A percentile compares a stretch with the other conserved stretches of the same genome.
These are phyloP conservation scores for Cladosporium sp. DNA, from an alignment of 2,329 filamentous ascomycete species.

Conservation along the genomic window DNA sequence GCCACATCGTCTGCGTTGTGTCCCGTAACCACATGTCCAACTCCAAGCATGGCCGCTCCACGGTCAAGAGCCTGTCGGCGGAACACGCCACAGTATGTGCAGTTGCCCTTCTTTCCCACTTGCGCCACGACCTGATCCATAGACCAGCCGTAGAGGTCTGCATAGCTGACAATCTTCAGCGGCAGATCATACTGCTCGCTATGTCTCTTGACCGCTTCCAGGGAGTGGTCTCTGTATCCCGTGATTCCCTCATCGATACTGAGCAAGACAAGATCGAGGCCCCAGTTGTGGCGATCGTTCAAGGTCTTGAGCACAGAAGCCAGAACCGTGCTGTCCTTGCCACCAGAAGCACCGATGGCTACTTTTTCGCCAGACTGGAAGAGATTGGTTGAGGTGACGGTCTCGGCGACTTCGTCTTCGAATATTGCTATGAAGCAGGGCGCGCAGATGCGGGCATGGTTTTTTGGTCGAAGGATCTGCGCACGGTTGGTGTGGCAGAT, in stretches of 20 bases:
- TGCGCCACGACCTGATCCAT: constrained; percentile 98
- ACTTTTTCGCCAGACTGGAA: constrained; percentile 80
- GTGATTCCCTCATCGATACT: constrained; percentile 97
- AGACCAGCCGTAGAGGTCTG: constrained; percentile 94
- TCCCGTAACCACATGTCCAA: constrained; percentile 91
- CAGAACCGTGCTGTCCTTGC: constrained; percentile 94
- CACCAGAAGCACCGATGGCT: constrained; percentile 92
- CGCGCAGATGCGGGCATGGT: constrained; percentile 89
- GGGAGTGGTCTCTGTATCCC: constrained; percentile 89
- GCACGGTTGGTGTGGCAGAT: constrained; percentile 73
- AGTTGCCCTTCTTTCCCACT: constrained; percentile 96
- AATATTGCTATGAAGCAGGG: constrained; percentile 82
- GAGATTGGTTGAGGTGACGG: constrained; percentile 74
- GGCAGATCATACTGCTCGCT: constrained; percentile 86
- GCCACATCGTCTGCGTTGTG: constrained; percentile 98
- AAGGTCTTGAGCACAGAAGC: constrained; percentile 91
- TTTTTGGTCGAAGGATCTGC: constrained; percentile 89
- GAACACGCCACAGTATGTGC: constrained; percentile 98
- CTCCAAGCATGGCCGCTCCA: constrained; percentile 78
- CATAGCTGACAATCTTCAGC: constrained; percentile 86
- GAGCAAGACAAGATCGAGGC: constrained; percentile 76
- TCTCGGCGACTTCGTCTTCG: constrained; percentile 90
- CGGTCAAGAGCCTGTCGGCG: constrained; percentile 88
- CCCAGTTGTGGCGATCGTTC: constrained; percentile 84
- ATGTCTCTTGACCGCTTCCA: constrained; percentile 96